Base-by-base conservation (phyloP, 2,329 filamentous ascomycete genomes). In the Setomelanomma holmii region DNA sequence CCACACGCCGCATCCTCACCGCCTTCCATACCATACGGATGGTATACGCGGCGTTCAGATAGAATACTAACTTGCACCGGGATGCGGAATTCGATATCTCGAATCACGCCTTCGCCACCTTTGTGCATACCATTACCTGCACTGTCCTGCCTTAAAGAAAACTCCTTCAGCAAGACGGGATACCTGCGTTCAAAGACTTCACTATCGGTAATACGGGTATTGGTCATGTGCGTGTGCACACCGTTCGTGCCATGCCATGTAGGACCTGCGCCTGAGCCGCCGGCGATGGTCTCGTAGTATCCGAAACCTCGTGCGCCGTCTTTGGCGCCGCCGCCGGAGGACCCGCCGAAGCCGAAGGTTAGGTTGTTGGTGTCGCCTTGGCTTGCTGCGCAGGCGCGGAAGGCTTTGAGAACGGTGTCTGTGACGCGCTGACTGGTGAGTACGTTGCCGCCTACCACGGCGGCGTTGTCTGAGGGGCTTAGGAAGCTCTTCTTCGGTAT, bases 201-300 rank as follows among this genome's bases (percentile, higher is more conserved):
- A 0, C 87, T 82, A 68, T 93, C 90, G 0, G 90, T 93, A 67
- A 93, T 93, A 12, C 89, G 83, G 3, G 90, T 93, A 72, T 95
- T 95, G 5, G 90, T 93, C 88, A 93, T 92, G 75, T 93, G 89
- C 1, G 85, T 89, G 69, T 93, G 89, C n/a, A 93, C 89, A 14
- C 89, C 89, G 45, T 80, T 85, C 10, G 88, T 87, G 33, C 90
- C 90, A 54, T 88, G 80, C 89, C 89, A 93, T 12, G 80, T 80
- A 0, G 86, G 83, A 0, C 89, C 89, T 0, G 90, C 90, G 22
- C 90, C 90, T 34, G 83, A 86, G 0, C 90, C 90, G 34, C 90
- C 90, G 0, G 88, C 87, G 57, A 95, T 92, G 5, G 90, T 93
- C 74, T 95, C 90, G 72, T 93, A 93, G 78, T 93, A 95, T 8